Evolutionary conservation across 1,284 basidiomycete species (phyloP).

Genomic region (Ustilago shanxiensis): DNA sequence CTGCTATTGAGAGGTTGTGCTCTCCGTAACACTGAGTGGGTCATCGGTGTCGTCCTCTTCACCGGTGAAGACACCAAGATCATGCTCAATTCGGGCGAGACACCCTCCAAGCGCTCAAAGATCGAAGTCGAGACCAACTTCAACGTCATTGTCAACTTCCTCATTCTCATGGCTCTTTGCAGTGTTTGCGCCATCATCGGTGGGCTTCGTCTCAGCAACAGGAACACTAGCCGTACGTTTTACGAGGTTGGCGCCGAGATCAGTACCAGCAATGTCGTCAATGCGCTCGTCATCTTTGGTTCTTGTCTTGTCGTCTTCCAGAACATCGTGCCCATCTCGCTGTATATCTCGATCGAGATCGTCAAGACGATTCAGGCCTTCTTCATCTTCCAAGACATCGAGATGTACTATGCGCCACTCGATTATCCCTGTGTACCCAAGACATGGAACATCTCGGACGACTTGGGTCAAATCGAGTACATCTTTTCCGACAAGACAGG

Average conservation of each 20-base stretch:
- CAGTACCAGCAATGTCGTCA: conserved; percentile 75
- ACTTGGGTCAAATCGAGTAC: conserved; percentile 97
- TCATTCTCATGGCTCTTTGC: conserved; percentile 84
- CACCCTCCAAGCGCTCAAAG: conserved; percentile 86
- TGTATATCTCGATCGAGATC: conserved; percentile 97
- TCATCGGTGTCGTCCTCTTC: conserved; percentile 92
- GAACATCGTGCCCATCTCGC: conserved; percentile 95
- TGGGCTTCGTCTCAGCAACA: conserved; percentile 78
- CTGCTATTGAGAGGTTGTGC: conserved; percentile 90
- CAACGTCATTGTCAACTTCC: conserved; percentile 95
- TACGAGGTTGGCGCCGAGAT: conserved; percentile 72
- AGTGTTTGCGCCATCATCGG: conserved; percentile 79
- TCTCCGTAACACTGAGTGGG: conserved; percentile 93
- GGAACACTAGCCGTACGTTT: conserved; percentile 78
- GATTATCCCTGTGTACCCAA: conserved; percentile 92
- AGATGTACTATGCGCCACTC: conserved; percentile 90
- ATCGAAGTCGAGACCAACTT: conserved; percentile 99
- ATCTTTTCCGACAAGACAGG: conserved; percentile 89
- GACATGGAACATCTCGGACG: conserved; percentile 98
- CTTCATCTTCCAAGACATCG: conserved; percentile 93
- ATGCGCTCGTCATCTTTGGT: conserved; percentile 87
- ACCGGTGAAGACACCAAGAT: conserved; percentile 98
- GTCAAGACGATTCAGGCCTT: conserved; percentile 98
- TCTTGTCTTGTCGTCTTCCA: conserved; percentile 87
- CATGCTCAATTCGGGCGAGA: conserved; percentile 91